Evolutionary conservation across 305 asterid species (phyloP).

Genomic region (Plantago lanceolata): DNA sequence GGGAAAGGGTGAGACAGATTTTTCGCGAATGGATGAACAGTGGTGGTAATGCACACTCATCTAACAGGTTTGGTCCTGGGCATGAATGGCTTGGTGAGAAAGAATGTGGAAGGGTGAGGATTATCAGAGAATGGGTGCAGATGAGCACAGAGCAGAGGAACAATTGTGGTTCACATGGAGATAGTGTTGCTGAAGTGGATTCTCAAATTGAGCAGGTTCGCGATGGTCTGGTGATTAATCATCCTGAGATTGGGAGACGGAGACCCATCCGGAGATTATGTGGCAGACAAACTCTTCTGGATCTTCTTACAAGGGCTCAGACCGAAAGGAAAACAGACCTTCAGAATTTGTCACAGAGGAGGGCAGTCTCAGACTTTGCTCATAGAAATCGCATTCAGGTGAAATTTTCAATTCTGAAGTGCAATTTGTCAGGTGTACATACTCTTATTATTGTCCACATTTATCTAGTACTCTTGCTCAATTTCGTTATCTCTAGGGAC

Average conservation of each 20-base stretch:
- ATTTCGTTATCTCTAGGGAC: no score
- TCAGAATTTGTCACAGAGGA: conserved; percentile 45
- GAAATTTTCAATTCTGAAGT: conserved; percentile 8
- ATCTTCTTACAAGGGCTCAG: conserved; percentile 69
- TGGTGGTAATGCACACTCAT: conserved; percentile 41
- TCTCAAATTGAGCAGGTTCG: conserved; percentile 55
- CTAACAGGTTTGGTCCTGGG: conserved; percentile 38
- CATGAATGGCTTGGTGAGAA: conserved; percentile 51
- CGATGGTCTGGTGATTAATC: conserved; percentile 29
- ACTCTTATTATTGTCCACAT: no score
- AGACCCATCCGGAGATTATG: conserved; percentile 60
- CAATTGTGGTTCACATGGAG: conserved; percentile 36
- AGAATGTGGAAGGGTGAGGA: conserved; percentile 53
- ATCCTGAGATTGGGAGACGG: conserved; percentile 35
- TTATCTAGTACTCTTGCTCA: no score
- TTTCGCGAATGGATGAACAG: conserved; percentile 74
- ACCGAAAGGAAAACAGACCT: conserved; percentile 67
- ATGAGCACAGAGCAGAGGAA: conserved; percentile 44
- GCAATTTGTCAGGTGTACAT: background rate
- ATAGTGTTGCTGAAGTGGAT: conserved; percentile 45
- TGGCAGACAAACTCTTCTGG: conserved; percentile 89
- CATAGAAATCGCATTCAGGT: conserved; percentile 86
- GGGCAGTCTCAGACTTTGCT: conserved; percentile 68
- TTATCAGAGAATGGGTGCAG: conserved; percentile 50
- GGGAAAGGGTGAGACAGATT: conserved; percentile 73